Base-by-base conservation (phyloP, 306 rosid species). In the Astragalus glycyphyllos region DNA sequence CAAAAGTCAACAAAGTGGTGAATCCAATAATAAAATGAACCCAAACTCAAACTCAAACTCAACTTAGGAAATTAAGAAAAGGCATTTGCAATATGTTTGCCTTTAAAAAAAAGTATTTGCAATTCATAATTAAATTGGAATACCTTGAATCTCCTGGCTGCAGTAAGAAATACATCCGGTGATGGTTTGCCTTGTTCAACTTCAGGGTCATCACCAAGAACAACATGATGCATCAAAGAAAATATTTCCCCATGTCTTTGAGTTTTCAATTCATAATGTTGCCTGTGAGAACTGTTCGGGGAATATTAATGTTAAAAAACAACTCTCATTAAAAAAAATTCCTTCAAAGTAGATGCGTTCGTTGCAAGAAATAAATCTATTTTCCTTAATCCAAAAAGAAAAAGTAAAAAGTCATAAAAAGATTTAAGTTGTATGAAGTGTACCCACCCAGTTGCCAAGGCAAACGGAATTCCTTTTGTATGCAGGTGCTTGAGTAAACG, bases 111-210 rank as follows among this genome's bases (percentile, higher is more conserved):
- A 65, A 14, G 32, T 44, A 42, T n/a, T 5, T 20, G 34, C 46
- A 38, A 41, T 41, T 58, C 46, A 26, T 5, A 41, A 72, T 44
- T 47, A 34, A 71, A 65, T 75, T 11, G 58, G 15, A 10, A 74
- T 84, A 94, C 99, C 97, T 87, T 92, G 83, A 94, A 94, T 81
- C 99, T 86, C 75, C 82, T 91, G 69, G 99, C 92, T n/a, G 99
- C 97, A 55, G 89, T 79, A 71, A 91, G 92, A 79, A 94, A 91
- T 71, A 81, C 80, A 75, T 94, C 99, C 0, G 97, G 99, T 1
- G 97, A 82, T 63, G 99, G 99, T 77, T 94, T 94, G 26, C 99
- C 97, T 73, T 91, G 83, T 82, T 89, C 91, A 67, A 94, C 97
- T 85, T 91, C 97, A 4, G 95, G 97, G 77, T 93, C 98, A 75